Percentiles rank a stretch among this genome's conserved stretches.
phyloP scores from a whole-genome alignment of 1,284 basidiomycete species.

The Irpex lacteus region DNA sequence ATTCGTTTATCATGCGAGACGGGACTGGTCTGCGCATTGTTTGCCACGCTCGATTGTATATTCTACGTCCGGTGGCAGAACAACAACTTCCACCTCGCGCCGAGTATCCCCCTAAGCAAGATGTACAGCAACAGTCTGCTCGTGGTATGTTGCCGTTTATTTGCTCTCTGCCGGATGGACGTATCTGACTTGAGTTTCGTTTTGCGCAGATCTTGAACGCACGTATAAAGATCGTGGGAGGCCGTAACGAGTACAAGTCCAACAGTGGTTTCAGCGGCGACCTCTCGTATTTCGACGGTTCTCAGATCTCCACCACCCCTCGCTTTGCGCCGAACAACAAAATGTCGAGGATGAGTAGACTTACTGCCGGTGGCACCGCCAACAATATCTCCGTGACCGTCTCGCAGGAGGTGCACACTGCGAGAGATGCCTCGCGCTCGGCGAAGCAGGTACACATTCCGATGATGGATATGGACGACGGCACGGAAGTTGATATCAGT shows the following conservation, averaged over 20 bases:
- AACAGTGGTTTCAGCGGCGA: neutral
- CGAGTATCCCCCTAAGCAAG: constrained; percentile 30
- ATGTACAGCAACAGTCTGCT: constrained; percentile 34
- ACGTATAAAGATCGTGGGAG: constrained; percentile 15
- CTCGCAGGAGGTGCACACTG: neutral
- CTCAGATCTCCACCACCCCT: neutral
- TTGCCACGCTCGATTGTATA: constrained; percentile 28
- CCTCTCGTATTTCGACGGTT: neutral
- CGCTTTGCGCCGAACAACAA: neutral
- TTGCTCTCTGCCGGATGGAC: too few species aligned
- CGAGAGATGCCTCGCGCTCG: neutral
- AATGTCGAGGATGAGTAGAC: neutral
- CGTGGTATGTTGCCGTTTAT: constrained; percentile 16
- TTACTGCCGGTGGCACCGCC: neutral
- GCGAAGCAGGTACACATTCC: neutral
- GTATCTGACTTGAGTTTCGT: neutral
- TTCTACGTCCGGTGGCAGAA: constrained; percentile 27
- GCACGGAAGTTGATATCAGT: neutral
- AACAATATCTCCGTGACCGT: neutral
- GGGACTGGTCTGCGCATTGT: constrained; percentile 27
- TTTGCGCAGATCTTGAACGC: constrained; percentile 15
- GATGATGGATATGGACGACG: neutral
- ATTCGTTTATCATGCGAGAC: constrained; percentile 27
- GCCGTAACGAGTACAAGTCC: constrained; percentile 9
- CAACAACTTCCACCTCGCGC: constrained; percentile 29